Base-by-base conservation (phyloP, 2,329 filamentous ascomycete genomes). In the Diplodia sapinea region DNA sequence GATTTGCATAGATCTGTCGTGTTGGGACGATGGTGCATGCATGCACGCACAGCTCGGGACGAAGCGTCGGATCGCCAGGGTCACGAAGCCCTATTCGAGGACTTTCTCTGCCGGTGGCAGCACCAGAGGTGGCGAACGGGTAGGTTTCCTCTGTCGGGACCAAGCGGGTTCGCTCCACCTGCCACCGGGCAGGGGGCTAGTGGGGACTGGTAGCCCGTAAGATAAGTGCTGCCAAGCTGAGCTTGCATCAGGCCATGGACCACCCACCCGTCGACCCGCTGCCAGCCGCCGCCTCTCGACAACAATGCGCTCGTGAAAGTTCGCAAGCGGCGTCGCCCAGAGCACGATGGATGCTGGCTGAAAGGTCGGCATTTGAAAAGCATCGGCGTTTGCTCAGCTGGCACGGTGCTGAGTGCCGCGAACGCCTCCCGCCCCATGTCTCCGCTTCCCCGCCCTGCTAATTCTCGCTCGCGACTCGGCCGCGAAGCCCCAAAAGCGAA, bases 201-300 rank as follows among this genome's bases (percentile, higher is more conserved):
- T 63, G 47, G 59, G 29, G 47, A 51, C 43, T 50, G 26, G 3
- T n/a, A 40, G 59, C 17, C 23, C 38, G 29, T 20, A 51, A 36
- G 59, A 63, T 51, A 63, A 36, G 59, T 51, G 29, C 47, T 36
- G 59, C 59, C 59, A 63, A 63, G 59, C 26, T 56, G 40, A 63
- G 47, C 59, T 63, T 63, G 59, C 47, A 36, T 29, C 50, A 12
- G 47, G n/a, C 36, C 29, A 7, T 15, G 6, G 13, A 17, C 36
- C 15, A 15, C 55, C 36, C 55, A 43, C 13, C 13, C 26, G 4
- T 26, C 11, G 43, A 29, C 17, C 43, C 40, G 40, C 38, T 20
- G 23, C 15, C 23, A 47, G 40, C 56, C 56, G 57, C 52, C n/a
- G 7, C 11, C 20, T 31, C 15, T 43, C 33, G 23, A 15, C 38